Base-by-base conservation (phyloP, 306 rosid species). In the Pterocarpus macrocarpus region DNA sequence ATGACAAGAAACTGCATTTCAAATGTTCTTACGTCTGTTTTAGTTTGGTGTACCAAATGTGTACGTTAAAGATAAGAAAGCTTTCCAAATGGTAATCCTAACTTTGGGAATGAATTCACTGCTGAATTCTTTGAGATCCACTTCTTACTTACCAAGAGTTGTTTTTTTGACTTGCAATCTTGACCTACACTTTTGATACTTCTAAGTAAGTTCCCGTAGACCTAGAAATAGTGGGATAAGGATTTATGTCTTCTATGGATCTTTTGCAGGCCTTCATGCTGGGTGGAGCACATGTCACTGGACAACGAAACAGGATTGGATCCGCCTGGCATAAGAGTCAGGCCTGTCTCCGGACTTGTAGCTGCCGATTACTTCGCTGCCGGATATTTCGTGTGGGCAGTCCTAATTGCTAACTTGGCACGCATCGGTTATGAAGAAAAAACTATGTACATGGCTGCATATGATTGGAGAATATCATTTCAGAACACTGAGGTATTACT, bases 321-420 rank as follows among this genome's bases (percentile, higher is more conserved):
- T 87, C 97, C 97, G 62, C 82, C 90, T 52, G 93, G 91, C 44
- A 87, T 93, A 39, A 86, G 97, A 90, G 88, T 93, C 35, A 83
- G 97, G 85, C 81, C 94, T 53, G 97, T 93, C 78, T 82, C 88
- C 68, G 96, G 97, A 79, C 96, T 93, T 71, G 97, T 93, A 67
- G 97, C 97, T 77, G 97, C 97, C 38, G 97, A 93, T 83, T 93
- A 93, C 85, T 93, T 93, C 80, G 92, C 94, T 59, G 87, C 97
- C 0, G 97, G 97, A 52, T 93, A 93, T 82, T 93, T 93, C 22
- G 97, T 93, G 44, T 93, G 96, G 97, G 97, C 97, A 12, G 94
- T 93, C 57, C 79, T 93, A 45, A 93, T 93, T 83, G 94, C 97
- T 68, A 93, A 93, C 78, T 85, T 93, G 88, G 97, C 97, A 64